These are phyloP conservation scores for Urtica urens DNA, from an alignment of 306 rosid species.

Conservation along the genomic window DNA sequence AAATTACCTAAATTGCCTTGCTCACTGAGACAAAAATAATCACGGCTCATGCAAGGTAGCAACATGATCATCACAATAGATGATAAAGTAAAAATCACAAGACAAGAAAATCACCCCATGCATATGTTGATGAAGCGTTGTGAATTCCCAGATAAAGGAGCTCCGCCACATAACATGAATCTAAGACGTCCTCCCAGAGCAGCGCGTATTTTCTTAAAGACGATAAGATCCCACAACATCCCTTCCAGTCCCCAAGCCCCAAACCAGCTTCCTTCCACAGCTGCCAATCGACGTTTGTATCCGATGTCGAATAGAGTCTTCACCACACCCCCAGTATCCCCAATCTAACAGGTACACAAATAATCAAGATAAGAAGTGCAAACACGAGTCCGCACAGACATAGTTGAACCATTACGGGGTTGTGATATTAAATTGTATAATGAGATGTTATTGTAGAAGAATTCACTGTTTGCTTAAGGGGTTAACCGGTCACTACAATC, in stretches of 20 bases:
- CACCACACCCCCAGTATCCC: slow-evolving; percentile 48
- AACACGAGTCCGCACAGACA: slow-evolving; percentile 4
- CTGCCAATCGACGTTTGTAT: slow-evolving; percentile 51
- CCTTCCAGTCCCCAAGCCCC: slow-evolving; percentile 92
- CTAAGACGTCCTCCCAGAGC: slow-evolving; percentile 65
- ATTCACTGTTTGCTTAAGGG: too few species aligned
- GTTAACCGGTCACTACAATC: too few species aligned
- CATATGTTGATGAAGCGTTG: slow-evolving; percentile 78
- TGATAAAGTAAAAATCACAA: too few species aligned
- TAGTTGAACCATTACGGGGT: neutral
- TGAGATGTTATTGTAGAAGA: too few species aligned
- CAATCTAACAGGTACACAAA: slow-evolving; percentile 42
- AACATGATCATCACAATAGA: too few species aligned
- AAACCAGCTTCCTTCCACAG: slow-evolving; percentile 90
- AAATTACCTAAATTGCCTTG: too few species aligned
- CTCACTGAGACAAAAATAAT: too few species aligned
- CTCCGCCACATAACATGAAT: slow-evolving; percentile 83
- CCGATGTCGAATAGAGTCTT: slow-evolving; percentile 55
- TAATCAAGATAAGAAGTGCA: slow-evolving; percentile 8
- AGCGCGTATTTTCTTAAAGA: slow-evolving; percentile 48
- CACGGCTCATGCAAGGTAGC: too few species aligned
- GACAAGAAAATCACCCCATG: slow-evolving; percentile 54
- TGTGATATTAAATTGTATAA: slow-evolving; percentile 5
- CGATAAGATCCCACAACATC: slow-evolving; percentile 52
- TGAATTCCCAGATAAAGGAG: slow-evolving; percentile 79